Evolutionary conservation across 1,284 basidiomycete genomes (phyloP).

Genomic region (Ustilago loliicola): DNA sequence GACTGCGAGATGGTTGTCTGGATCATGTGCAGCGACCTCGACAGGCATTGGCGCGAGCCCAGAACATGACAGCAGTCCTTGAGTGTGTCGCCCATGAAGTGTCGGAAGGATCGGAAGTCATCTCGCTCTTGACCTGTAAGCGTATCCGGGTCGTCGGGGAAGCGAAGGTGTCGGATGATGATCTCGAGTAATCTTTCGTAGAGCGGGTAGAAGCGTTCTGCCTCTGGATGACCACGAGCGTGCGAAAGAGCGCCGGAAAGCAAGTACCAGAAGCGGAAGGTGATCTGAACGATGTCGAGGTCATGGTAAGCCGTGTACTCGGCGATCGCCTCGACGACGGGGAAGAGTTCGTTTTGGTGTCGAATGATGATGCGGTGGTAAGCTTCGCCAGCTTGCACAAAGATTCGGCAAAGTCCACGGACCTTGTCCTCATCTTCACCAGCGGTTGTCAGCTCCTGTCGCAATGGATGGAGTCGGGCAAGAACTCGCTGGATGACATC

Average conservation of each 20-base stretch:
- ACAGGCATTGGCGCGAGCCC: conserved; percentile 85
- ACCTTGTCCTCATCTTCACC: conserved; percentile 84
- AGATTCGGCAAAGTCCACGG: conserved; percentile 89
- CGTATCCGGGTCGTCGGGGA: conserved; percentile 79
- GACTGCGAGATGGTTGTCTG: conserved; percentile 76
- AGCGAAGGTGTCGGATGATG: conserved; percentile 92
- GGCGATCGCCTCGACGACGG: conserved; percentile 94
- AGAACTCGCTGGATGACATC: conserved; percentile 87
- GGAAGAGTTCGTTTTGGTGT: conserved; percentile 90
- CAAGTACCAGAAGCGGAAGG: conserved; percentile 97
- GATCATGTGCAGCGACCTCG: conserved; percentile 85
- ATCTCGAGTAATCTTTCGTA: conserved; percentile 86
- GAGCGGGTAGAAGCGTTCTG: conserved; percentile 79
- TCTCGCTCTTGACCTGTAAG: conserved; percentile 88
- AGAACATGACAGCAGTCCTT: conserved; percentile 98
- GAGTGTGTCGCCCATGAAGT: conserved; percentile 98
- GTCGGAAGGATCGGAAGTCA: conserved; percentile 92
- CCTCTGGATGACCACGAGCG: conserved; percentile 73
- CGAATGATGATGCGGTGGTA: conserved; percentile 90
- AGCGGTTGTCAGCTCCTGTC: conserved; percentile 52
- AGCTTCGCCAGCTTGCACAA: conserved; percentile 95
- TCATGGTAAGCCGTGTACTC: conserved; percentile 92
- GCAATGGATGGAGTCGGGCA: conserved; percentile 72
- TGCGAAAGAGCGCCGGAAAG: conserved; percentile 67
- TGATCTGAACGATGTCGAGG: conserved; percentile 96